Percentiles rank a stretch among this genome's conserved stretches.
phyloP scores from a whole-genome alignment of 805 yeast species.

The Naumovozyma baii region DNA sequence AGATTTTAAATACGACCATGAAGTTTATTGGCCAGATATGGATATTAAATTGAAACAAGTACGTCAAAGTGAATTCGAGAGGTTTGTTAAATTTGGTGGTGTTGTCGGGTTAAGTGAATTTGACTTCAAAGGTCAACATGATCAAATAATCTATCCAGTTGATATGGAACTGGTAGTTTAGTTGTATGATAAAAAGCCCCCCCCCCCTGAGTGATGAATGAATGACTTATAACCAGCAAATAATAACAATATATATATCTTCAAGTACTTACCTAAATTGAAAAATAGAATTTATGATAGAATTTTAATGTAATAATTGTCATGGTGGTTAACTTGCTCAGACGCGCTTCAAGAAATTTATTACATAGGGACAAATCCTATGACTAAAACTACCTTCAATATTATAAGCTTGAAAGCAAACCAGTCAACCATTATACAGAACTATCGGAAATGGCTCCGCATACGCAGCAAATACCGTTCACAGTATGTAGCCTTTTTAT shows the following conservation, averaged over 20 bases:
- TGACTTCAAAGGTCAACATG: constrained; percentile 36
- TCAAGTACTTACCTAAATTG: not conserved
- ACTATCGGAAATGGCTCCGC: too few species aligned
- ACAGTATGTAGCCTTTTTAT: constrained; percentile 15
- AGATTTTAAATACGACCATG: constrained; percentile 45
- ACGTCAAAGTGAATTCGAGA: constrained; percentile 31
- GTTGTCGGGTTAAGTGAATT: constrained; percentile 46
- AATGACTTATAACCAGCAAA: not conserved
- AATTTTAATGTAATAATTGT: not conserved
- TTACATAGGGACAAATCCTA: too few species aligned
- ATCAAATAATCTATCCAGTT: constrained; percentile 18
- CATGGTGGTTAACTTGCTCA: too few species aligned
- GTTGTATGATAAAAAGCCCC: constrained; percentile 1
- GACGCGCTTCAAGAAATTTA: constrained; percentile 11
- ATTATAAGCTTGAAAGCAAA: too few species aligned
- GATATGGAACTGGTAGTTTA: constrained; percentile 1
- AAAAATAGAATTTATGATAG: not conserved
- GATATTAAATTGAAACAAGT: constrained; percentile 35
- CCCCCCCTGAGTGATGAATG: not conserved
- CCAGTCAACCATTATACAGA: too few species aligned
- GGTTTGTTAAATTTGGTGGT: constrained; percentile 34
- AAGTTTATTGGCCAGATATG: constrained; percentile 45
- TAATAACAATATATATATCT: too few species aligned
- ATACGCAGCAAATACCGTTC: too few species aligned
- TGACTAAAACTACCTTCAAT: too few species aligned